Evolutionary conservation across 768 basidiomycete genomes (phyloP), one percentile per base, ranked within the genome.

Genomic region (Termitomyces sp.): DNA sequence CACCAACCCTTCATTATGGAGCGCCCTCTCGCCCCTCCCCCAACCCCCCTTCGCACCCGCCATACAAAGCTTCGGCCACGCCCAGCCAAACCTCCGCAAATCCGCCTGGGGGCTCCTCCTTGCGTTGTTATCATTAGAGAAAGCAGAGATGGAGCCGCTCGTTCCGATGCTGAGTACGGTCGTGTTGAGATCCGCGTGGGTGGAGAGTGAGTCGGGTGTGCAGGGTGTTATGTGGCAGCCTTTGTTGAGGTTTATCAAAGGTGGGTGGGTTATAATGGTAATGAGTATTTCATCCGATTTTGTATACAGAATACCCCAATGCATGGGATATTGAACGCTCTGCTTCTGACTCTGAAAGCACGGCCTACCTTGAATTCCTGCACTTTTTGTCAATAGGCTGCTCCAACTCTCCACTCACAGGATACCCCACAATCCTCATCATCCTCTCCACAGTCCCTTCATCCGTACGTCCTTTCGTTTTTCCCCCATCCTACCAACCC

Each of bases 341-440:
- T n/a, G n/a, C n/a, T n/a, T n/a, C n/a, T n/a, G n/a, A n/a, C n/a
- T n/a, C n/a, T n/a, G n/a, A n/a, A n/a, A 82, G 78, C 10, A 62
- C 64, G 22, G 82, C 84, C 2, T 96, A 89, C 63, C 68, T 63
- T 13, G 85, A 88, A 46, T 94, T 98, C 69, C 72, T 94, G 20
- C 79, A 77, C 35, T 97, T 94, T 72, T 79, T 98, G 20, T 74
- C 84, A 52, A 71, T 82, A 1, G 91, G 86, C 11, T 97, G 94
- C 66, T 81, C 83, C n/a, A 88, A 89, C 0, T 82, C 86, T 5
- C 88, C 93, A 0, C 66, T 83, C 1, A 79, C 88, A 59, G 89
- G 89, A 2, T 98, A 97, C 67, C 93, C 92, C 0, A 77, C 86
- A 2, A 77, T 96, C 25, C 72, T 97, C 16, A 76, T 97, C 23